Evolutionary conservation across 495 filamentous ascomycete genomes (phyloP), one percentile per base, ranked within the genome.

Genomic region (Talaromyces thailandensis): DNA sequence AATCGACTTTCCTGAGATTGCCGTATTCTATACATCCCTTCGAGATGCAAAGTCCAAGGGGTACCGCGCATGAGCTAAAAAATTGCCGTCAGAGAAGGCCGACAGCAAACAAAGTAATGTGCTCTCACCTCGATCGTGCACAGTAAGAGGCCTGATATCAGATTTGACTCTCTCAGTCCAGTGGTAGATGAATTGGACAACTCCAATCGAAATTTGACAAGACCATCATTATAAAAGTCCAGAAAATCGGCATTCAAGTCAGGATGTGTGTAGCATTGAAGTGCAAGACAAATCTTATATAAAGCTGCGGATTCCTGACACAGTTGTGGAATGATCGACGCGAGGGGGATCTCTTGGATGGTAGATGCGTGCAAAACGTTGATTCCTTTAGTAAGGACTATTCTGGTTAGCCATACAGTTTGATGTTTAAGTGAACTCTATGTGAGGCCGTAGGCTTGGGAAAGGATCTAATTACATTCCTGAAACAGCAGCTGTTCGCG

Each of bases 41-140:
- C 70, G 14, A 76, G 61, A 62, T 76, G 74, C 69, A 76, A 68
- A 1, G 73, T 75, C 74, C 73, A 76, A 0, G 73, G 68, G 12
- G 71, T 26, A 7, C 73, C 71, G 52, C 71, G 74, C 62, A 76
- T 65, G 32, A 73, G 40, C 74, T 76, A 24, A 55, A n/a, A 2
- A 50, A 56, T 18, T 23, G 2, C 31, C 28, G 26, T 12, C 25
- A 50, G 62, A 18, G 18, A 43, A 37, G 31, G 16, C 43, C 43
- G 11, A 2, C 2, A 45, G 11, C 3, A 45, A 14, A 18, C 3
- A 2, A 45, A 45, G 3, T 8, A 45, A 45, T 9, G 3, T 9
- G 7, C 3, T 3, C 40, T 25, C 60, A 76, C 74, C 37, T 70
- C 73, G 63, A 74, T 74, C 57, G 68, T 76, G 62, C 71, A 75